phyloP scores from a whole-genome alignment of 176 grass and related monocot genomes.

The Carex myosuroides region DNA sequence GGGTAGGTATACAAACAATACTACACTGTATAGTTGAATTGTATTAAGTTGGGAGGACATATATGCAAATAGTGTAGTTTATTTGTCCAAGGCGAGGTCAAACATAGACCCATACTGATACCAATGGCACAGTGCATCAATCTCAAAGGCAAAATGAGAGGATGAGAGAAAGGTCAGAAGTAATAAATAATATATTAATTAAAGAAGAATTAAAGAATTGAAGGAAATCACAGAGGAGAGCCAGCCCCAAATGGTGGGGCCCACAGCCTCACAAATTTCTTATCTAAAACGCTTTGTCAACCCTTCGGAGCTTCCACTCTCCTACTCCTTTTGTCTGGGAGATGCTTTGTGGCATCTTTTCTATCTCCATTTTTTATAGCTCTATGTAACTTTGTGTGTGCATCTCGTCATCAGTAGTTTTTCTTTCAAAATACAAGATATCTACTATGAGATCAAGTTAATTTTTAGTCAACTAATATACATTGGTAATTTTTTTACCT shows the following conservation, averaged over 20 bases:
- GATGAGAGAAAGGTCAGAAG: conserved; percentile 14
- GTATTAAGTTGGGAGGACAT: neutral
- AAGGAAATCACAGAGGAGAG: conserved; percentile 16
- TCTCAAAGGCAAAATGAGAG: conserved; percentile 42
- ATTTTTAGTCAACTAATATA: neutral
- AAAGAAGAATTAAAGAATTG: neutral
- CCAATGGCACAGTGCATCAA: conserved; percentile 31
- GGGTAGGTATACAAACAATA: neutral
- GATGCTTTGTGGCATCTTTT: conserved; percentile 9
- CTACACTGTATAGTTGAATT: neutral
- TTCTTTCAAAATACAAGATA: neutral
- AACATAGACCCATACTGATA: conserved; percentile 21
- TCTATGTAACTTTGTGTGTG: neutral
- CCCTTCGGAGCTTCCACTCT: conserved; percentile 30
- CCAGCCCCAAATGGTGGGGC: conserved; percentile 24
- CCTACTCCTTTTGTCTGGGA: neutral
- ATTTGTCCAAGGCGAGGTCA: conserved; percentile 33
- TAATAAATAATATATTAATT: conserved; percentile 7
- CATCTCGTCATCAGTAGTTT: neutral
- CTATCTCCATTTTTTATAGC: neutral
- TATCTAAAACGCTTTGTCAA: conserved; percentile 41
- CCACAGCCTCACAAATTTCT: neutral
- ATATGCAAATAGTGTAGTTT: neutral
- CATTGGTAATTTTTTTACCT: neutral
- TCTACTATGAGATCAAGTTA: neutral